A percentile compares a stretch with the other conserved stretches of the same genome.
Evolutionary conservation across 495 filamentous ascomycete genomes (phyloP).

Genomic region (Aspergillus taichungensis): DNA sequence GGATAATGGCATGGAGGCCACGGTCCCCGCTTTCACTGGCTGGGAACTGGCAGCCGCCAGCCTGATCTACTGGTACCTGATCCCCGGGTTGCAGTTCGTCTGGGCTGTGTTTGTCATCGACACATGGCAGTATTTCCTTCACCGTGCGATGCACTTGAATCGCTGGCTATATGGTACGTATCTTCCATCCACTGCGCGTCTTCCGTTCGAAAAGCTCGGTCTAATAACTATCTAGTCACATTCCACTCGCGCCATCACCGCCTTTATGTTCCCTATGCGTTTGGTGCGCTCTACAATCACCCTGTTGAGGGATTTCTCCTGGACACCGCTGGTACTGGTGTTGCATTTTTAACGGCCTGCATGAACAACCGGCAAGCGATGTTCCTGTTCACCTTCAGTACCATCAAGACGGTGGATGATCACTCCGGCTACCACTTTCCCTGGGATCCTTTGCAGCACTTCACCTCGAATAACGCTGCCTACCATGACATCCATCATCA

Average conservation of each 20-base stretch:
- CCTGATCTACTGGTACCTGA: constrained; percentile 66
- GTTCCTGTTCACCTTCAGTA: constrained; percentile 74
- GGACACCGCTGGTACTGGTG: constrained; percentile 75
- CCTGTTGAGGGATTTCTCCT: constrained; percentile 83
- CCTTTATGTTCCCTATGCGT: constrained; percentile 95
- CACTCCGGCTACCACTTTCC: constrained; percentile 95
- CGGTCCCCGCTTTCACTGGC: constrained; percentile 29
- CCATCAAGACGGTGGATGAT: constrained; percentile 94
- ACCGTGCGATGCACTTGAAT: constrained; percentile 90
- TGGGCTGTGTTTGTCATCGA: constrained; percentile 69
- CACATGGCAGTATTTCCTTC: constrained; percentile 95
- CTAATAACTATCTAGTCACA: constrained; percentile 42
- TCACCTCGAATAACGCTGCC: constrained; percentile 85
- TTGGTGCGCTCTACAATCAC: constrained; percentile 94
- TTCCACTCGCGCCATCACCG: constrained; percentile 94
- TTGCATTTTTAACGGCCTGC: constrained; percentile 68
- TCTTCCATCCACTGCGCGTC: background rate
- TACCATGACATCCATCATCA: constrained; percentile 99
- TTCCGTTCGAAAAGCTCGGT: background rate
- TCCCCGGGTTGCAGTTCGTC: constrained; percentile 67
- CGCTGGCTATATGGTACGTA: constrained; percentile 90
- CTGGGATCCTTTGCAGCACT: constrained; percentile 85
- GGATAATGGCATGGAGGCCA: constrained; percentile 23
- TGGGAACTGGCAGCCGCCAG: constrained; percentile 74
- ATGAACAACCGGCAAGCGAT: constrained; percentile 75